A percentile compares a stretch with the other conserved stretches of the same genome.
These are phyloP conservation scores for Craterostigma plantagineum DNA, from an alignment of 257 asterid species.

Conservation along the genomic window DNA sequence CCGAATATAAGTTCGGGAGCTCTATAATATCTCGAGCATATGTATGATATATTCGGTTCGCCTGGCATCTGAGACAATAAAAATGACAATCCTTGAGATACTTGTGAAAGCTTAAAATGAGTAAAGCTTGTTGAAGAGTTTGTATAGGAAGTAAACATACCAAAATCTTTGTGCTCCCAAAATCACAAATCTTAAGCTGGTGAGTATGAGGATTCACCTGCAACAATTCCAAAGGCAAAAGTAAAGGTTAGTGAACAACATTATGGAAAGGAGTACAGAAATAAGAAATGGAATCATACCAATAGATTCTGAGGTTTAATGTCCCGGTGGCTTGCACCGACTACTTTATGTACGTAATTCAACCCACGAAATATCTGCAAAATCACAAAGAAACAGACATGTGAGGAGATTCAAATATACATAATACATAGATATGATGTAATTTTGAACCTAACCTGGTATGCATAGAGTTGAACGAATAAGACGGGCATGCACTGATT, in stretches of 20 bases:
- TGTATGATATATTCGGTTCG: slow-evolving; percentile 77
- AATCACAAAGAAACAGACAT: background rate
- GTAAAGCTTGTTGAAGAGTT: too few relatives aligned
- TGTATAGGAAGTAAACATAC: slow-evolving; percentile 13
- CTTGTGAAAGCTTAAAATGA: too few relatives aligned
- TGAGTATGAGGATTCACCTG: slow-evolving; percentile 61
- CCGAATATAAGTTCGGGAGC: slow-evolving; percentile 92
- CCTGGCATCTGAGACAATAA: slow-evolving; percentile 43
- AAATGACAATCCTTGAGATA: too few relatives aligned
- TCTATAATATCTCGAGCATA: slow-evolving; percentile 80
- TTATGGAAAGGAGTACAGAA: background rate
- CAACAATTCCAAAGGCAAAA: background rate
- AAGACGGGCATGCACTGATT: slow-evolving; percentile 57
- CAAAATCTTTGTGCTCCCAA: slow-evolving; percentile 62
- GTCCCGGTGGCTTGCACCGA: slow-evolving; percentile 80
- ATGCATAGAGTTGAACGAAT: slow-evolving; percentile 54
- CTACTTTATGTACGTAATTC: slow-evolving; percentile 50
- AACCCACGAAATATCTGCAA: slow-evolving; percentile 70
- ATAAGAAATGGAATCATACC: slow-evolving; percentile 22
- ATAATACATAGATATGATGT: too few relatives aligned
- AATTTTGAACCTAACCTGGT: slow-evolving; percentile 31
- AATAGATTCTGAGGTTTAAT: slow-evolving; percentile 82
- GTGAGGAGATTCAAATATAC: background rate
- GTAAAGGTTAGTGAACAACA: too few relatives aligned
- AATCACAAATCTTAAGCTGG: slow-evolving; percentile 56